Conservation (phyloP, 2,329 filamentous ascomycete genomes). For the Fusarium sp. region DNA sequence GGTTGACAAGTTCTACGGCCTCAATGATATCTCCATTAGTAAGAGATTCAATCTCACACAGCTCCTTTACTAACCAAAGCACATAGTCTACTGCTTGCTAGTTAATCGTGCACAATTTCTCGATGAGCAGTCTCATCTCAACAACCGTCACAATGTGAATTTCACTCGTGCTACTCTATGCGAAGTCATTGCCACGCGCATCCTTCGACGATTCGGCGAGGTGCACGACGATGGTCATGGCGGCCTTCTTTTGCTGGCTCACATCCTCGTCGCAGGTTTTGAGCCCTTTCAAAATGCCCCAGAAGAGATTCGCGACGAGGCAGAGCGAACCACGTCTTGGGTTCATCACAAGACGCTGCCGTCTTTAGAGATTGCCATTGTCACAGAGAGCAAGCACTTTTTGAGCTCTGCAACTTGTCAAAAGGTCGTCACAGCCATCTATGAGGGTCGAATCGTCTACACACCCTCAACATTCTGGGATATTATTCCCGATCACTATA, state of each 20-base stretch:
- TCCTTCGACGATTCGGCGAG: constrained; percentile 81
- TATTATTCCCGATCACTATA: constrained; percentile 86
- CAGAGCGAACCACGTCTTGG: constrained; percentile 59
- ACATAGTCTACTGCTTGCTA: constrained; percentile 78
- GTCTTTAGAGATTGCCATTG: constrained; percentile 82
- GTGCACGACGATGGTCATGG: constrained; percentile 74
- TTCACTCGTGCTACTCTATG: constrained; percentile 80
- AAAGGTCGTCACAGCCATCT: constrained; percentile 84
- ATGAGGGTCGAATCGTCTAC: constrained; percentile 81
- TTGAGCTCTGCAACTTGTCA: constrained; percentile 81
- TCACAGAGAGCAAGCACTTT: constrained; percentile 83
- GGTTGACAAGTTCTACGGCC: constrained; percentile 83
- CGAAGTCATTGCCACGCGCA: constrained; percentile 80
- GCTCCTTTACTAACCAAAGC: constrained; percentile 8
- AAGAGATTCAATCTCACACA: constrained; percentile 38
- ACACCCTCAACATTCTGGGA: constrained; percentile 84
- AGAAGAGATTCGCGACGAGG: constrained; percentile 68
- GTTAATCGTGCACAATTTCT: constrained; percentile 85
- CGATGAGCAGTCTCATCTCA: constrained; percentile 77
- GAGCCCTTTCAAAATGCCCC: constrained; percentile 88
- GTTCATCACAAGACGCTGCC: constrained; percentile 70
- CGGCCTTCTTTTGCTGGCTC: constrained; percentile 76
- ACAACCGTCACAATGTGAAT: constrained; percentile 83
- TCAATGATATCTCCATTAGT: constrained; percentile 81
- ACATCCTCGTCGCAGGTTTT: constrained; percentile 84